phyloP scores from a whole-genome alignment of 2,329 filamentous ascomycete genomes.

The Colletotrichum euphorbiae region DNA sequence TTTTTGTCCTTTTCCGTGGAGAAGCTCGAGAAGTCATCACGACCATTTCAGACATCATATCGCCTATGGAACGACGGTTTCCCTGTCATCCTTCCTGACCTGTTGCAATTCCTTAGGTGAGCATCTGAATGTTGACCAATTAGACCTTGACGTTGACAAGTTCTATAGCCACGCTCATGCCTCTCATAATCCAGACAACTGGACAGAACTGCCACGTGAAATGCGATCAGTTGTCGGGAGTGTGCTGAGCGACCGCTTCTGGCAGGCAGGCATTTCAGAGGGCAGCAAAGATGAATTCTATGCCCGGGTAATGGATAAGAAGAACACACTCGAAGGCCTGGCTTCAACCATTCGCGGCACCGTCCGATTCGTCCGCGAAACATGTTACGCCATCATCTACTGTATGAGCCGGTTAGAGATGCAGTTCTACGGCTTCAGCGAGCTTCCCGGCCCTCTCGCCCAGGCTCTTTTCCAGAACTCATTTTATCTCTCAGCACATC shows the following conservation, averaged over 20 bases:
- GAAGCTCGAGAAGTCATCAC: slow-evolving; percentile 79
- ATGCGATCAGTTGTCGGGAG: slow-evolving; percentile 82
- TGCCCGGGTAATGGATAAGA: slow-evolving; percentile 88
- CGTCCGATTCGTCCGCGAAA: slow-evolving; percentile 89
- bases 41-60: slow-evolving; percentile 80
- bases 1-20: slow-evolving; percentile 95
- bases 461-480: slow-evolving; percentile 87
- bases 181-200: slow-evolving; percentile 88
- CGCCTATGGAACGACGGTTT: slow-evolving; percentile 88
- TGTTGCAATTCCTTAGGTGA: slow-evolving; percentile 84
- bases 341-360: slow-evolving; percentile 93
- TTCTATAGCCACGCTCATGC: slow-evolving; percentile 81
- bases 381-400: slow-evolving; percentile 93
- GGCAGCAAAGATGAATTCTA: slow-evolving; percentile 98
- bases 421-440: slow-evolving; percentile 90
- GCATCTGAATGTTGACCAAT: slow-evolving; percentile 32
- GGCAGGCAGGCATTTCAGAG: slow-evolving; percentile 96
- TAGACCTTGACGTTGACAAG: background rate
- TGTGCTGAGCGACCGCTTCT: slow-evolving; percentile 94
- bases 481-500: slow-evolving; percentile 86
- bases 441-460: slow-evolving; percentile 85
- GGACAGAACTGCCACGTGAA: slow-evolving; percentile 80
- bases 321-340: slow-evolving; percentile 89
- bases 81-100: slow-evolving; percentile 83
- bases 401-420: slow-evolving; percentile 89